Conservation (phyloP, 2,329 filamentous ascomycete species). For the Paecilomyces dactylethromorphus region DNA sequence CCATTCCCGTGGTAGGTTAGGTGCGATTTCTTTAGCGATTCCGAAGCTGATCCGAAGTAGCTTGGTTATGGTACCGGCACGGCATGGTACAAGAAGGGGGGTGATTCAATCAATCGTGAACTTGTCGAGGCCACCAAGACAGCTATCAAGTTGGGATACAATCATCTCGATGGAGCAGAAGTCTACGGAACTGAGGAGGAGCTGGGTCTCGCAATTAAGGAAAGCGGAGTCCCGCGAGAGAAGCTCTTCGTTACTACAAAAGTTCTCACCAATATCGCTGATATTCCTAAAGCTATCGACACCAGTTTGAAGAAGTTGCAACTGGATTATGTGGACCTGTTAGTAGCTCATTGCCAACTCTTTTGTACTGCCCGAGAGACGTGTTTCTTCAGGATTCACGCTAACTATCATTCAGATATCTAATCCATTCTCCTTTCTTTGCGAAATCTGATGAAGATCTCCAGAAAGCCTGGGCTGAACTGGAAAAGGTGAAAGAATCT, state of each 20-base stretch:
- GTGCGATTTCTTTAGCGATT: neutral
- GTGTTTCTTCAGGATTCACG: neutral
- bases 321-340: slow-evolving; percentile 58
- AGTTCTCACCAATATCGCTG: slow-evolving; percentile 44
- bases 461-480: slow-evolving; percentile 52
- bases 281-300: slow-evolving; percentile 51
- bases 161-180: slow-evolving; percentile 59
- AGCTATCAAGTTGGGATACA: slow-evolving; percentile 54
- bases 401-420: slow-evolving; percentile 37
- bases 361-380: neutral
- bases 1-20: slow-evolving; percentile 48
- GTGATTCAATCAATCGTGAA: slow-evolving; percentile 45
- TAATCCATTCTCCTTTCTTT: slow-evolving; percentile 58
- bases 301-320: slow-evolving; percentile 54
- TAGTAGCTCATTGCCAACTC: slow-evolving; percentile 12
- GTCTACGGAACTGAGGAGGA: slow-evolving; percentile 46
- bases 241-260: slow-evolving; percentile 53
- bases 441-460: slow-evolving; percentile 48
- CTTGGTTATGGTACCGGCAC: slow-evolving; percentile 59
- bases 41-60: slow-evolving; percentile 22
- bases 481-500: slow-evolving; percentile 52
- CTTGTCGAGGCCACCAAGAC: slow-evolving; percentile 51
- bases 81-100: slow-evolving; percentile 54
- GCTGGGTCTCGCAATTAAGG: slow-evolving; percentile 43
- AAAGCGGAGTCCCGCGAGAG: slow-evolving; percentile 40